phyloP scores from a whole-genome alignment of 2,329 filamentous ascomycete species.

The Stromatinia cepivora region DNA sequence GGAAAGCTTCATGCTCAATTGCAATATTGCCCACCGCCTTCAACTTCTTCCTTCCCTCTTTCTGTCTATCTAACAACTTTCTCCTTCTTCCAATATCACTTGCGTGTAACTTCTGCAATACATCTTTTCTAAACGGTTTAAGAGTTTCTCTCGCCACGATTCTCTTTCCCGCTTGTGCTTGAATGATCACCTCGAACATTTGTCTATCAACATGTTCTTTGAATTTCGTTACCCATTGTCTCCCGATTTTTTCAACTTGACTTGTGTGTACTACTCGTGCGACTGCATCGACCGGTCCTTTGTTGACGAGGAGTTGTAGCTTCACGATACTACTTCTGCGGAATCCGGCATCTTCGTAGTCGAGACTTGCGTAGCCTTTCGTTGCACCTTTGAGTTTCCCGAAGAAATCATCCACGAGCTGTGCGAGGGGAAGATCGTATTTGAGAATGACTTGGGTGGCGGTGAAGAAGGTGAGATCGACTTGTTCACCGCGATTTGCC shows the following conservation, averaged over 20 bases:
- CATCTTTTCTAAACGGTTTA: constrained; percentile 95
- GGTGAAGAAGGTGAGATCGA: constrained; percentile 87
- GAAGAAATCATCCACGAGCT: constrained; percentile 95
- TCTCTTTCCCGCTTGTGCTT: constrained; percentile 78
- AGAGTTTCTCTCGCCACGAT: constrained; percentile 91
- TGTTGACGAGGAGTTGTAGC: constrained; percentile 91
- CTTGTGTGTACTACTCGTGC: constrained; percentile 83
- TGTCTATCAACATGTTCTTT: constrained; percentile 95
- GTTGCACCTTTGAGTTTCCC: constrained; percentile 92
- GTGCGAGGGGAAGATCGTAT: constrained; percentile 83
- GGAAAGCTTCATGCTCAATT: constrained; percentile 96
- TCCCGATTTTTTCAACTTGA: constrained; percentile 77
- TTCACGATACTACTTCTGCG: constrained; percentile 78
- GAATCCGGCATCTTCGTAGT: constrained; percentile 96
- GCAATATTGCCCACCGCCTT: constrained; percentile 84
- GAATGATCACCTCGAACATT: constrained; percentile 96
- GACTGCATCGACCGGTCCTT: constrained; percentile 88
- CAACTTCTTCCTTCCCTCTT: constrained; percentile 87
- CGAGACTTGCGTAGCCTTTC: constrained; percentile 92
- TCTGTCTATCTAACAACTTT: constrained; percentile 95
- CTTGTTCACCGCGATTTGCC: constrained; percentile 81
- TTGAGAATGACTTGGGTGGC: constrained; percentile 90
- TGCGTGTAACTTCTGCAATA: constrained; percentile 88
- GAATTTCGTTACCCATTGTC: constrained; percentile 91
- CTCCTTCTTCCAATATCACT: constrained; percentile 78